phyloP scores from a whole-genome alignment of 208 protist species.

The Leishmania lainsoni region DNA sequence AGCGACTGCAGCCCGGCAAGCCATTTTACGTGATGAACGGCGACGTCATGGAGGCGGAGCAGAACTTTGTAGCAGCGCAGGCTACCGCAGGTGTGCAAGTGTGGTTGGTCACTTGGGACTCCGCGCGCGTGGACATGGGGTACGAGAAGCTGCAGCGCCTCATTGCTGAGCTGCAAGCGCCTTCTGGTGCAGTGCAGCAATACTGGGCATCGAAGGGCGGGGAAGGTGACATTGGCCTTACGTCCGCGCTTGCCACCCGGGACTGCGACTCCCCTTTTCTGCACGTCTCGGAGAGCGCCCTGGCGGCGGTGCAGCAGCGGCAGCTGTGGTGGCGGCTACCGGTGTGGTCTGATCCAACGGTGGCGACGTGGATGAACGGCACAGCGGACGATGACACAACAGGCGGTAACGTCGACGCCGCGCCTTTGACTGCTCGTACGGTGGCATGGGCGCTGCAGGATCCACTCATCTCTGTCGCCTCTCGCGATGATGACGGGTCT shows the following conservation, averaged over 20 bases:
- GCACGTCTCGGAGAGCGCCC: constrained; percentile 65
- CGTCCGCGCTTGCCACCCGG: background rate
- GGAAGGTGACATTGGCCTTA: background rate
- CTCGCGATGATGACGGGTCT: background rate
- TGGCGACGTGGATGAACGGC: constrained; percentile 1
- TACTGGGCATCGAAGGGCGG: constrained; percentile 1
- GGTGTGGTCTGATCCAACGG: constrained; percentile 27
- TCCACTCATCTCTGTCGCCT: constrained; percentile 8
- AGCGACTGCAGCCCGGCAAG: constrained; percentile 37
- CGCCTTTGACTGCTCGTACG: constrained; percentile 2
- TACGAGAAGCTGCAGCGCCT: constrained; percentile 16
- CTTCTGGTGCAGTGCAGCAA: constrained; percentile 14
- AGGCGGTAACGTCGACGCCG: background rate
- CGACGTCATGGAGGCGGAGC: constrained; percentile 23
- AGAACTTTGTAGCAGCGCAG: constrained; percentile 19
- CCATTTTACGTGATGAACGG: constrained; percentile 53
- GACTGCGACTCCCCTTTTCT: constrained; percentile 23
- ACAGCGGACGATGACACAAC: background rate
- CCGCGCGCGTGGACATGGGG: constrained; percentile 6
- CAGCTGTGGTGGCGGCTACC: constrained; percentile 70
- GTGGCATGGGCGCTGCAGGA: constrained; percentile 22
- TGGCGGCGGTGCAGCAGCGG: constrained; percentile 70
- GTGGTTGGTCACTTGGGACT: constrained; percentile 29
- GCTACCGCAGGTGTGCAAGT: constrained; percentile 12
- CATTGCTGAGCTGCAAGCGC: constrained; percentile 12